Evolutionary conservation across 176 grass and related monocot genomes (phyloP), one percentile per base, ranked within the genome.

Genomic region (Aechmea fasciata): DNA sequence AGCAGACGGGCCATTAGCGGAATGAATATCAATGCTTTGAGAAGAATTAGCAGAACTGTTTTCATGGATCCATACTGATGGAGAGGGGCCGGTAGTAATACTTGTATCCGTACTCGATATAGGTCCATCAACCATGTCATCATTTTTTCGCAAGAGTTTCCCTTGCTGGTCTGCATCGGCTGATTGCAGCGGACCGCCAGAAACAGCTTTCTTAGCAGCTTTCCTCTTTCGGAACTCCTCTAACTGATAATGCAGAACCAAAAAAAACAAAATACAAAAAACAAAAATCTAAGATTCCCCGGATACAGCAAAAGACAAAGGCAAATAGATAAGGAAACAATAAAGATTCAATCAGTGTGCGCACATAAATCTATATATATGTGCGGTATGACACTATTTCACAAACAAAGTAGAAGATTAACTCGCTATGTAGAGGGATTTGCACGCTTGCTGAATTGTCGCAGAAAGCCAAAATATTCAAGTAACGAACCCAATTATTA

Each of bases 211-310:
- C 62, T 86, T 90, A 11, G 72, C 66, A 48, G 85, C 78, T 76
- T 94, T 99, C 62, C 86, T 89, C 85, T 82, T 99, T 9, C 95
- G 95, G 70, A 94, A 99, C 78, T 99, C 90, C 65, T 88, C 95
- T 47, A 99, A 82, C 95, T 99, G 84, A 53, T 67, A 76, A 68
- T 11, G 59, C 33, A 13, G 69, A 61, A 69, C 33, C 33, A 41
- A 41, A 41, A 41, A 33, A 33, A 33, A 33, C n/a, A n/a, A n/a
- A n/a, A n/a, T n/a, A 6, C 3, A 41, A 41, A 41, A 62, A 1
- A 50, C 8, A 48, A 69, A 49, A 59, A 6, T 61, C 55, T 18
- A 19, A 19, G n/a, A n/a, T 22, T 61, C 55, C 20, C 20, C 55
- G 22, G 20, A 15, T n/a, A 61, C 20, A 18, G 14, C 15, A n/a